These are phyloP conservation scores for Leccinellum luteum DNA, from an alignment of 768 basidiomycete genomes.

Conservation along the genomic window DNA sequence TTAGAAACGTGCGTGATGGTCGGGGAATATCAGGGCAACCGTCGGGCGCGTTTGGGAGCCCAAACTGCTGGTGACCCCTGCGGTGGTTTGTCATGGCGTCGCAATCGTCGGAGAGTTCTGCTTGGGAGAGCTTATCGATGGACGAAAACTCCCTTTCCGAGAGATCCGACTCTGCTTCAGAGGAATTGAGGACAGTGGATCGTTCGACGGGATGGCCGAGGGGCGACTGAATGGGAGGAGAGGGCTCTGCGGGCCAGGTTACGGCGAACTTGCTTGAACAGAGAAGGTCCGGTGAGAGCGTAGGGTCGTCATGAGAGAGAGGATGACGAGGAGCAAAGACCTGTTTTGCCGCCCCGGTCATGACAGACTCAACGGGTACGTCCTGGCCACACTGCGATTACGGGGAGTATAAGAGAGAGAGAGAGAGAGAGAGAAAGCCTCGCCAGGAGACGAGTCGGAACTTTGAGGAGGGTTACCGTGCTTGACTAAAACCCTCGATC, in stretches of 20 bases:
- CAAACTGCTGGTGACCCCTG: slow-evolving; percentile 26
- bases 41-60: slow-evolving; percentile 18
- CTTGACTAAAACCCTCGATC: slow-evolving; percentile 26
- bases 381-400: slow-evolving; percentile 7
- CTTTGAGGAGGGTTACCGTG: slow-evolving; percentile 12
- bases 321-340: slow-evolving; percentile 53
- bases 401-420: slow-evolving; percentile 8
- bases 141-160: slow-evolving; percentile 44
- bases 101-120: slow-evolving; percentile 33
- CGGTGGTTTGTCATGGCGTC: slow-evolving; percentile 27
- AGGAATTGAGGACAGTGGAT: slow-evolving; percentile 43
- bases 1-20: slow-evolving; percentile 75
- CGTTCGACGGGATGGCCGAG: slow-evolving; percentile 34
- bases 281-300: slow-evolving; percentile 44
- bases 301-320: slow-evolving; percentile 38
- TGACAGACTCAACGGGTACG: slow-evolving; percentile 8
- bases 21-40: slow-evolving; percentile 40
- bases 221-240: slow-evolving; percentile 39
- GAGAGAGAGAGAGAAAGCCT: slow-evolving; percentile 15
- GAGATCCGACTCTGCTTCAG: slow-evolving; percentile 49
- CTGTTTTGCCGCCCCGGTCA: slow-evolving; percentile 31
- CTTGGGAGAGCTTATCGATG: slow-evolving; percentile 30
- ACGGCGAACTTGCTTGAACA: slow-evolving; percentile 57
- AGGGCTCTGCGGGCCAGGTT: slow-evolving; percentile 51
- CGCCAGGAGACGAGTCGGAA: slow-evolving; percentile 26